Percentiles rank a stretch among this genome's conserved stretches.
Evolutionary conservation across 2,329 filamentous ascomycete species (phyloP).

Genomic region (Pochonia chlamydosporia): DNA sequence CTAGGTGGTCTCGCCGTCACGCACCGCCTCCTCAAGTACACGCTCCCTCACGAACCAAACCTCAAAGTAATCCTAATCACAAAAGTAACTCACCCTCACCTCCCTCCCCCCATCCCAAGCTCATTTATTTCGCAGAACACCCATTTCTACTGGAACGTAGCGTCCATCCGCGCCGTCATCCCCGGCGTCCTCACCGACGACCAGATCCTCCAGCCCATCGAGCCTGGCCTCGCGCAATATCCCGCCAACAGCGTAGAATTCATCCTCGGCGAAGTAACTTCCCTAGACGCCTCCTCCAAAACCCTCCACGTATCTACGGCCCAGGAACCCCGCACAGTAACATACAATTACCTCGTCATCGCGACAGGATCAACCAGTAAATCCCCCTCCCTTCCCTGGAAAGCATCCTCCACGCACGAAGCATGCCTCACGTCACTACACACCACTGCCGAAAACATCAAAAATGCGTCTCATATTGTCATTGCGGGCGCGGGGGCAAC

Average conservation of each 20-base stretch:
- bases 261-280: slow-evolving; percentile 42
- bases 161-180: slow-evolving; percentile 49
- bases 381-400: slow-evolving; percentile 43
- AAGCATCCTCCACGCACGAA: slow-evolving; percentile 41
- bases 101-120: slow-evolving; percentile 2
- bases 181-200: slow-evolving; percentile 43
- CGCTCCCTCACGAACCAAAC: slow-evolving; percentile 35
- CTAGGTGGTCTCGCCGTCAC: slow-evolving; percentile 47
- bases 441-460: slow-evolving; percentile 33
- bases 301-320: slow-evolving; percentile 34
- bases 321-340: slow-evolving; percentile 23
- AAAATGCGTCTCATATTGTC: slow-evolving; percentile 44
- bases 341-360: slow-evolving; percentile 53
- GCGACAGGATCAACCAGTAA: slow-evolving; percentile 46
- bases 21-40: slow-evolving; percentile 50
- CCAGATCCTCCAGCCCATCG: slow-evolving; percentile 44
- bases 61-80: slow-evolving; percentile 51
- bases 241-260: slow-evolving; percentile 43
- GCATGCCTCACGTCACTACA: slow-evolving; percentile 36
- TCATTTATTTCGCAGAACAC: slow-evolving; percentile 34
- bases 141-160: slow-evolving; percentile 55
- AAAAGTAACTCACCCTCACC: slow-evolving; percentile 32
- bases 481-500: slow-evolving; percentile 52
- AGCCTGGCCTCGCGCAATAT: slow-evolving; percentile 44
- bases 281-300: slow-evolving; percentile 31